Conservation (phyloP, 108 stramenopile genomes). For the Skeletonema potamos region DNA sequence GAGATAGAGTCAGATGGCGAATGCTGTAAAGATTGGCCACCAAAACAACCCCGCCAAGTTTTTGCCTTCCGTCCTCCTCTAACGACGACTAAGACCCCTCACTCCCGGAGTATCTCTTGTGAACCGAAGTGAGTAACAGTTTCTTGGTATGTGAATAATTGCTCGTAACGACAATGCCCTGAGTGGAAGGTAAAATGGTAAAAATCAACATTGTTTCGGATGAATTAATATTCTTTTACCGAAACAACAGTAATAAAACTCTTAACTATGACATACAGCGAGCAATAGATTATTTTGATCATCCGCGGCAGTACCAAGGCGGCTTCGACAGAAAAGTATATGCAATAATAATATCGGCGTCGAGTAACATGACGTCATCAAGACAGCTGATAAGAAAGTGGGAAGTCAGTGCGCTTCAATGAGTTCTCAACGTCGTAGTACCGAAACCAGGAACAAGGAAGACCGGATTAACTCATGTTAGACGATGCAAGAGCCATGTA, state of each 20-base stretch:
- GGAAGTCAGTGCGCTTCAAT: not conserved
- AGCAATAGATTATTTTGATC: not conserved
- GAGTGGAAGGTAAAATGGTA: no score
- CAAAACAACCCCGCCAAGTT: no score
- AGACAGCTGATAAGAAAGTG: not conserved
- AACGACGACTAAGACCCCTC: no score
- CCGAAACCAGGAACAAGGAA: not conserved
- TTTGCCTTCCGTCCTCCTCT: no score
- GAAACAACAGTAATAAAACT: no score
- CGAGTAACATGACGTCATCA: not conserved
- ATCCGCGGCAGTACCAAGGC: not conserved
- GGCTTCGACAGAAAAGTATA: not conserved
- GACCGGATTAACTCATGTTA: not conserved
- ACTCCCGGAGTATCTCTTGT: no score
- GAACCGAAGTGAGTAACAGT: no score
- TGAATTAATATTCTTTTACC: no score
- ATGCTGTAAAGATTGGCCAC: no score
- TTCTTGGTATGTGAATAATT: no score
- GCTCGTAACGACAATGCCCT: no score
- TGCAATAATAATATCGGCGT: not conserved
- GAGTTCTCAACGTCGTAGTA: not conserved
- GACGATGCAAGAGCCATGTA: not conserved
- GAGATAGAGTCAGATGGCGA: not conserved
- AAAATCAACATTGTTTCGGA: no score
- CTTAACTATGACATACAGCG: not conserved